Percentiles rank a stretch among this genome's conserved stretches.
Evolutionary conservation across 257 asterid species (phyloP).

Genomic region (Solanum medicagineum): DNA sequence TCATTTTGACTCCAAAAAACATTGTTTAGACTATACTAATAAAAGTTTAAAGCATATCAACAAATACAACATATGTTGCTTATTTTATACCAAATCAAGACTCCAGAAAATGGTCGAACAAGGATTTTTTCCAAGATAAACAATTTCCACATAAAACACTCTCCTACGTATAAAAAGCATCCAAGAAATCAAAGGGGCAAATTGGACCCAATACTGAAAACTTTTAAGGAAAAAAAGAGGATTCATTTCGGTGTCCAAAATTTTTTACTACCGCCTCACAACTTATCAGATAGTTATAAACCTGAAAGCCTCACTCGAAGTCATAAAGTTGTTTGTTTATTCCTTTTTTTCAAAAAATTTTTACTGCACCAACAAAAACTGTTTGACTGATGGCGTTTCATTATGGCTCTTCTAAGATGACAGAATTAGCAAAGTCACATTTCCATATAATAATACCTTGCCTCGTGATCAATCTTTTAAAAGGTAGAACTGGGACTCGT

Average conservation of each 20-base stretch:
- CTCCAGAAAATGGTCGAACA: neutral
- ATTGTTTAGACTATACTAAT: neutral
- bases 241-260: neutral
- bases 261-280: neutral
- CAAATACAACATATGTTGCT: neutral
- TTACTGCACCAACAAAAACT: neutral
- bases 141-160: neutral
- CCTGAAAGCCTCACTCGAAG: neutral
- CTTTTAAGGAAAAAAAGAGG: neutral
- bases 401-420: neutral
- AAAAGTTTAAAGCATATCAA: neutral
- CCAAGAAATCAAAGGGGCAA: neutral
- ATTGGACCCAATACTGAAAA: neutral
- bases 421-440: neutral
- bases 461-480: neutral
- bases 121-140: neutral
- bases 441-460: neutral
- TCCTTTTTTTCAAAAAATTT: no score
- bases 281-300: neutral
- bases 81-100: neutral
- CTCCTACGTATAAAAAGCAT: neutral
- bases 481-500: neutral
- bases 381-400: neutral
- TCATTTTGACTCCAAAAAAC: no score
- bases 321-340: neutral